A percentile compares a stretch with the other conserved stretches of the same genome.
Evolutionary conservation across 1,139 yeast genomes (phyloP).

Genomic region (Geotrichum australiense): DNA sequence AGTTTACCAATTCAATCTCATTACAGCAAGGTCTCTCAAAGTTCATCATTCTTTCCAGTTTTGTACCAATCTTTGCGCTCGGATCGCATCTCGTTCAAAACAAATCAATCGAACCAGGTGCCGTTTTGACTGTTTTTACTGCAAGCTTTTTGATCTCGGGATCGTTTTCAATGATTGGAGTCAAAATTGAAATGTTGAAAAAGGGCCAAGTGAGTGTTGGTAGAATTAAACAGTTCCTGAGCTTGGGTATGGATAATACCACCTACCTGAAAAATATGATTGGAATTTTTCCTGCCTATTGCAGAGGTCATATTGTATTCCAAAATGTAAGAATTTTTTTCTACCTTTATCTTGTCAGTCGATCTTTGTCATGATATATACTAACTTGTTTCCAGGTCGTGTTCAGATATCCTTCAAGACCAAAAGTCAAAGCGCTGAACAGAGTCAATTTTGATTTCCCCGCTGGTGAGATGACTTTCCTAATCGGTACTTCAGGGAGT

Average conservation of each 20-base stretch:
- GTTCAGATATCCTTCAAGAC: slow-evolving; percentile 58
- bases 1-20: slow-evolving; percentile 44
- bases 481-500: slow-evolving; percentile 83
- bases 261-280: slow-evolving; percentile 19
- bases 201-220: slow-evolving; percentile 27
- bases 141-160: slow-evolving; percentile 68
- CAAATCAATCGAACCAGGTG: slow-evolving; percentile 47
- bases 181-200: slow-evolving; percentile 24
- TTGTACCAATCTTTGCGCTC: slow-evolving; percentile 89
- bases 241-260: slow-evolving; percentile 16
- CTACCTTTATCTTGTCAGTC: neutral
- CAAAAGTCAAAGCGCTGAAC: slow-evolving; percentile 40
- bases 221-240: slow-evolving; percentile 18
- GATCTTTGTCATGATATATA: neutral
- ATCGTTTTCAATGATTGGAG: slow-evolving; percentile 35
- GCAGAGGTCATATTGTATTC: slow-evolving; percentile 45
- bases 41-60: slow-evolving; percentile 58
- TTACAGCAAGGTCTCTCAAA: slow-evolving; percentile 55
- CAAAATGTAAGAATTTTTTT: slow-evolving; percentile 36
- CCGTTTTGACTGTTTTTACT: slow-evolving; percentile 75
- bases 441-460: slow-evolving; percentile 42
- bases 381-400: slow-evolving; percentile 25
- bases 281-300: slow-evolving; percentile 32
- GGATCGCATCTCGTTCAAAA: slow-evolving; percentile 60
- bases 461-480: slow-evolving; percentile 46